Base-by-base conservation (phyloP, 2,329 filamentous ascomycete species). In the Cercospora janseana region DNA sequence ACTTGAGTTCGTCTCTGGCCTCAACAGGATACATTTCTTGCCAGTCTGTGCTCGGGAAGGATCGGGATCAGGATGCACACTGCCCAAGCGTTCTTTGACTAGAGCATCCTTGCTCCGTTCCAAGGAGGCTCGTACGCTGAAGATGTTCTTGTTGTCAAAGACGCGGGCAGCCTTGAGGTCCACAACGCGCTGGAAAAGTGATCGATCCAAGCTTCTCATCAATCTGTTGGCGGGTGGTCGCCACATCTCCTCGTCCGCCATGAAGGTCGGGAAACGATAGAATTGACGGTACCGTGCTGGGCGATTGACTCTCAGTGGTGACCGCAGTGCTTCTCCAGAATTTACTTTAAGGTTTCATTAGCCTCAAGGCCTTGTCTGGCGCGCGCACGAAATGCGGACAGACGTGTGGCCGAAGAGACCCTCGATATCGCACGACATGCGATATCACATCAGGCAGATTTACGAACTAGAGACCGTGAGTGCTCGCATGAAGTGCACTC, bases 211-310 rank as follows among this genome's bases (percentile, higher is more conserved):
- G 42, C 81, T 79, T 65, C 83, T 83, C 75, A 88, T 87, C 52
- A 85, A 83, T 68, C 87, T 86, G 62, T 92, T 85, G 52, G 90
- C 76, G 18, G 91, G 90, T 38, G 90, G 88, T 58, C 85, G 82
- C 69, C 95, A 88, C 79, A 83, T 82, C 44, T 72, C 62, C 44
- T 61, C 55, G 21, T 62, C 66, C 37, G 59, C 59, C 57, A 59
- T 61, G 49, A 35, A 49, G 24, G 9, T n/a, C 10, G 9, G 13
- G 29, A 26, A 46, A 13, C 13, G 16, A n/a, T 41, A 27, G 2
- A 31, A 6, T 18, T 42, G 23, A 18, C 20, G 27, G 15, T 24
- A 10, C 10, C 9, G 28, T 13, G 10, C 13, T 12, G 6, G n/a
- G 13, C 18, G 31, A 16, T 16, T 21, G 34, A 38, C 18, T 38